Conservation (phyloP, 768 basidiomycete genomes). For the Suillus alpinus region DNA sequence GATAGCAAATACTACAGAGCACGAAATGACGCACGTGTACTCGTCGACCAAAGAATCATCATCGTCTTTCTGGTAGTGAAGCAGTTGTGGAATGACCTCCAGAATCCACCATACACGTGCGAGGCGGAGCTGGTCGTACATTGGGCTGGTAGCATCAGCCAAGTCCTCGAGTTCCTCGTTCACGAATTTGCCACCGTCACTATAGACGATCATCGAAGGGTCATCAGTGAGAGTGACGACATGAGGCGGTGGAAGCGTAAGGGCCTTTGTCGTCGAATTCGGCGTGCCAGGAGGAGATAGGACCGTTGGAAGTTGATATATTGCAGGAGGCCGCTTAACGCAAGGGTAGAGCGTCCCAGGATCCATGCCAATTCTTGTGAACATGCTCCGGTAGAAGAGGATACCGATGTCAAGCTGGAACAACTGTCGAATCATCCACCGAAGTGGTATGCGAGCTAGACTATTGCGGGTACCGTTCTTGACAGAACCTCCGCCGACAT, state of each 20-base stretch:
- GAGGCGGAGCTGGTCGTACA: conserved; percentile 57
- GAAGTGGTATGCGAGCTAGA: conserved; percentile 67
- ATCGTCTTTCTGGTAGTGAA: conserved; percentile 25
- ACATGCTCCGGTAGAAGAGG: conserved; percentile 47
- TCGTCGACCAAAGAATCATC: conserved; percentile 14
- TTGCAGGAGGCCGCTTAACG: conserved; percentile 38
- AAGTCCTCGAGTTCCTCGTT: conserved; percentile 65
- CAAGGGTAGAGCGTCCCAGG: conserved; percentile 42
- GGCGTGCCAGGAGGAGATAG: conserved; percentile 13
- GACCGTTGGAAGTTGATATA: conserved; percentile 20
- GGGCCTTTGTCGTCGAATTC: conserved; percentile 9
- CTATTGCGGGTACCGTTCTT: conserved; percentile 53
- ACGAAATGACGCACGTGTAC: conserved; percentile 16
- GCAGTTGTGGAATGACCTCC: conserved; percentile 46
- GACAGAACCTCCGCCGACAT: conserved; percentile 74
- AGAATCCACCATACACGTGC: conserved; percentile 62
- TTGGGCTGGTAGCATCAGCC: conserved; percentile 47
- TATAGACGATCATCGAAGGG: conserved; percentile 15
- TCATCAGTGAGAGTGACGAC: conserved; percentile 11
- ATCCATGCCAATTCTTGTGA: conserved; percentile 46
- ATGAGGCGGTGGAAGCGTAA: conserved; percentile 14
- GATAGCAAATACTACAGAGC: not conserved
- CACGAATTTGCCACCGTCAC: conserved; percentile 21
- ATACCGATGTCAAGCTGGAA: conserved; percentile 57
- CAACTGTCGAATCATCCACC: conserved; percentile 76